Evolutionary conservation across 345 rosid genomes (phyloP).

Genomic region (Gossypium mustelinum): DNA sequence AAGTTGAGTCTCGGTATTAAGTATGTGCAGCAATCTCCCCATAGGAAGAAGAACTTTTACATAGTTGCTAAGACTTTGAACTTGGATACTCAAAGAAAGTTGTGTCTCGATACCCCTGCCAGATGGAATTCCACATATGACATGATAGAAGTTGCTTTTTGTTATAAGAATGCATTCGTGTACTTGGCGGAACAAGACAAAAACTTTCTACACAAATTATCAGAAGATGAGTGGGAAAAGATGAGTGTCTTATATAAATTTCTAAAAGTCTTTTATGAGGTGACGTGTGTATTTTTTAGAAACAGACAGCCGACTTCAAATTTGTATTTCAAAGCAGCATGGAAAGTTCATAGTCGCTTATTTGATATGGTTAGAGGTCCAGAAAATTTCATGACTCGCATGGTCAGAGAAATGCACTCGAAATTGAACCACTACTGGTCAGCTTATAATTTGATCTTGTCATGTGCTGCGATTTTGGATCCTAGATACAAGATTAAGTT

Average conservation of each 20-base stretch:
- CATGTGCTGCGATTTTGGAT: slow-evolving; percentile 29
- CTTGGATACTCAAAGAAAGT: slow-evolving; percentile 19
- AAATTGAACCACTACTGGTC: slow-evolving; percentile 28
- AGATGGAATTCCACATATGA: slow-evolving; percentile 25
- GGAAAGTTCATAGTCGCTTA: slow-evolving; percentile 21
- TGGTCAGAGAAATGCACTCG: slow-evolving; percentile 22
- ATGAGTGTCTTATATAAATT: slow-evolving; percentile 19
- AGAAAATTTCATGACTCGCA: slow-evolving; percentile 21
- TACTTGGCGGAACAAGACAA: slow-evolving; percentile 22
- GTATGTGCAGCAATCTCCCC: slow-evolving; percentile 27
- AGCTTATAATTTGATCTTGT: slow-evolving; percentile 22
- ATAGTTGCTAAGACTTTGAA: slow-evolving; percentile 23
- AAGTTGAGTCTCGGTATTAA: slow-evolving; percentile 21
- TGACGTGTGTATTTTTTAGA: slow-evolving; percentile 14
- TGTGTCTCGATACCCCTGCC: slow-evolving; percentile 24
- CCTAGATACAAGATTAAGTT: slow-evolving; percentile 27
- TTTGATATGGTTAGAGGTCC: slow-evolving; percentile 19
- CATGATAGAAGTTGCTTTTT: slow-evolving; percentile 26
- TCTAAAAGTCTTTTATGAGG: slow-evolving; percentile 24
- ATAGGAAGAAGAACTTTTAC: slow-evolving; percentile 20
- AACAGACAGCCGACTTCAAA: slow-evolving; percentile 23
- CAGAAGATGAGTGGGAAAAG: slow-evolving; percentile 28
- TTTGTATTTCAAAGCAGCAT: slow-evolving; percentile 24
- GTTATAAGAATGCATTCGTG: slow-evolving; percentile 22
- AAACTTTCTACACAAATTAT: slow-evolving; percentile 18